Conservation (phyloP, 2,329 filamentous ascomycete species). For the Clonostachys rosea region DNA sequence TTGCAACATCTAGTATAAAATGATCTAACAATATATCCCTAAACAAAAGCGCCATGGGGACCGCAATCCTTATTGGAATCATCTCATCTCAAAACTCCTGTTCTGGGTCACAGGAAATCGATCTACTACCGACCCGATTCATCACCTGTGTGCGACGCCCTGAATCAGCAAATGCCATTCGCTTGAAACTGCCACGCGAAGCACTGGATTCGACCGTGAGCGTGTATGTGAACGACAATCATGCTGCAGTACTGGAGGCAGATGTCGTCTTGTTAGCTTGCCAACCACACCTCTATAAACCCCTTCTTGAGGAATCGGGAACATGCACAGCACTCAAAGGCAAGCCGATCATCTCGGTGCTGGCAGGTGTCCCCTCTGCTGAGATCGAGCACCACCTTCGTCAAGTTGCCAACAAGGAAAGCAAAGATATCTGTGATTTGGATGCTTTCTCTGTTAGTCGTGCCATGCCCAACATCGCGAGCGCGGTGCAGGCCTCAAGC, state of each 20-base stretch:
- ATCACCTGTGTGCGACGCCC: too few species aligned
- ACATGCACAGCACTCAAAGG: slow-evolving; percentile 23
- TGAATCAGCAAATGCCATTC: too few species aligned
- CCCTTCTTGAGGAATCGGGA: slow-evolving; percentile 26
- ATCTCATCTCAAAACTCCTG: too few species aligned
- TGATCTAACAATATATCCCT: too few species aligned
- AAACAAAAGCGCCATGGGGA: too few species aligned
- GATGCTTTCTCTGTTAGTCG: slow-evolving; percentile 5
- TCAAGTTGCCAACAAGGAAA: slow-evolving; percentile 8
- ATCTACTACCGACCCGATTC: too few species aligned
- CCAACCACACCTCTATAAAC: slow-evolving; percentile 38
- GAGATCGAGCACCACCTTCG: slow-evolving; percentile 29
- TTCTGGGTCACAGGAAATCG: too few species aligned
- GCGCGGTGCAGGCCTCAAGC: slow-evolving; percentile 20
- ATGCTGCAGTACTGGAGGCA: slow-evolving; percentile 23
- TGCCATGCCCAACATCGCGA: slow-evolving; percentile 27
- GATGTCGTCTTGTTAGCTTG: slow-evolving; percentile 37
- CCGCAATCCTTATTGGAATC: too few species aligned
- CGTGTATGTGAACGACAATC: slow-evolving; percentile 11
- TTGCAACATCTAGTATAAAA: too few species aligned
- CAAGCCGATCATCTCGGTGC: slow-evolving; percentile 46
- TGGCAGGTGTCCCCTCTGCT: slow-evolving; percentile 39
- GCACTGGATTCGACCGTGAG: too few species aligned
- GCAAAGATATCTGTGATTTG: slow-evolving; percentile 16
- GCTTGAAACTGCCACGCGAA: too few species aligned